These are phyloP conservation scores for Pseudisothecium myosuroides DNA, from an alignment of 225 moss, liverwort and hornwort genomes.

Conservation along the genomic window DNA sequence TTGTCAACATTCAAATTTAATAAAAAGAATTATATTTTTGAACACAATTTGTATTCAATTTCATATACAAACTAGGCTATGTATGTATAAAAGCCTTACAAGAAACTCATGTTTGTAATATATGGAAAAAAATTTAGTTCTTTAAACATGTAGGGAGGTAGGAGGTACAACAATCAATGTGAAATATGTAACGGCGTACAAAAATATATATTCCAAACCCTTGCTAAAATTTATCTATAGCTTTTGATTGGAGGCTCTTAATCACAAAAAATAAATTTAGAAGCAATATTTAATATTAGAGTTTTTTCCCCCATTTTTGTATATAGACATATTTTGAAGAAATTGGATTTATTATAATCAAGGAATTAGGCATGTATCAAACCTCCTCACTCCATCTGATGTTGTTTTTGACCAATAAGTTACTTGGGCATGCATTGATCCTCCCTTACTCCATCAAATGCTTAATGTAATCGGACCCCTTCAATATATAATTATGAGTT, in stretches of 20 bases:
- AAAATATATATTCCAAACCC: neutral
- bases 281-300: neutral
- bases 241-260: neutral
- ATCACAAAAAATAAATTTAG: neutral
- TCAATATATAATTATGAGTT: neutral
- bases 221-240: neutral
- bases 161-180: no score
- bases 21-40: neutral
- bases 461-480: neutral
- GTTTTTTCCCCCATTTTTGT: neutral
- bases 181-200: accelerated
- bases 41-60: neutral
- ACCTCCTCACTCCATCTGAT: neutral
- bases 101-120: neutral
- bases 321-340: neutral
- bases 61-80: neutral
- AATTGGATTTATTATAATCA: neutral
- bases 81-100: neutral
- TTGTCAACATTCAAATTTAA: neutral
- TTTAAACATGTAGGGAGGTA: neutral
- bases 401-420: no score
- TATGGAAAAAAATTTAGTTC: accelerated
- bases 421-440: neutral
- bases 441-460: neutral
- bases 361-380: accelerated